Evolutionary conservation across 2,329 filamentous ascomycete genomes (phyloP), one percentile per base, ranked within the genome.

Genomic region (Daldinia sp.): DNA sequence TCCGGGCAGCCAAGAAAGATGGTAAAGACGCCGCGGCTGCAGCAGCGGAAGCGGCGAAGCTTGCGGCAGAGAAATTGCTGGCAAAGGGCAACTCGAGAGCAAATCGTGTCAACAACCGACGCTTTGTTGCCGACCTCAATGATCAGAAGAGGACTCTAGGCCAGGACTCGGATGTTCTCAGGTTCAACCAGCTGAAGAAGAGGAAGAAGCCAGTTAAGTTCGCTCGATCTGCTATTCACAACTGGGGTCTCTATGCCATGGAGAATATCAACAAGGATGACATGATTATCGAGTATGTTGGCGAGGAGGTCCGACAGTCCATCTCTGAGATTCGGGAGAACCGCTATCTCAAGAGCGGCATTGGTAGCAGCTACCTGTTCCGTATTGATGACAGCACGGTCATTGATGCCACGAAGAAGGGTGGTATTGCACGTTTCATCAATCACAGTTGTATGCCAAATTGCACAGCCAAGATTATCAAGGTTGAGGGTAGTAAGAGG

Each of bases 281-380:
- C 81, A 98, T 99, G 94, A 99, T 99, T 79, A 99, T 99, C 77
- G 96, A 99, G 82, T 99, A 99, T 78, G 96, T 99, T 10, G 96
- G 96, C 68, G 96, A 99, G 82, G 96, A 97, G 80, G 94, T 99
- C 41, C 90, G 96, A 64, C 96, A 99, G 81, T 93, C 97, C 77
- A 96, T 99, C 67, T 94, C 96, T n/a, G 96, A 99, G 80, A 90
- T 98, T 78, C 91, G 96, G 63, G 96, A 99, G 83, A 89, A 91
- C 72, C 89, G 91, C 67, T 99, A 99, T 80, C 88, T 97, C 71
- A 95, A 96, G 84, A 97, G 96, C 78, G 96, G 96, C 58, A 97
- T 99, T 72, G 96, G 96, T 66, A 97, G 94, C 81, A 97, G 93
- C 78, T 99, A 99, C 80, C 88, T 99, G 37, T 99, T 99, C 87